These are phyloP conservation scores for Emericellopsis cladophorae DNA, from an alignment of 2,329 filamentous ascomycete species.

Conservation along the genomic window DNA sequence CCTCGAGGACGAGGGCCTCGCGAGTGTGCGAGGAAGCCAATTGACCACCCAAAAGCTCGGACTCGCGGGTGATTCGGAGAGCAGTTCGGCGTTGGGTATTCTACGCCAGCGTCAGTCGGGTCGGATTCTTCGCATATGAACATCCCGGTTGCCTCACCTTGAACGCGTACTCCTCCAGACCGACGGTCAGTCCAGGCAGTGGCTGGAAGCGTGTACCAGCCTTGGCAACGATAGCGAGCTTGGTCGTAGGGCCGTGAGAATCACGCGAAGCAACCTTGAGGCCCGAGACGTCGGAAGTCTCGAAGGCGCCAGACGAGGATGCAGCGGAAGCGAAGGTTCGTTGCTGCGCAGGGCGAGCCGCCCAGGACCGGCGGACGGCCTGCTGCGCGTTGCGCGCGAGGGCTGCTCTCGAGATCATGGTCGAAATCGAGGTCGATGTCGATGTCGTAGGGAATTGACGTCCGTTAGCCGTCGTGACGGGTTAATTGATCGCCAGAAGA, in stretches of 20 bases:
- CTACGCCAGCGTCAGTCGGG: slow-evolving; percentile 24
- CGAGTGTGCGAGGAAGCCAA: slow-evolving; percentile 80
- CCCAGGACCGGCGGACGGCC: slow-evolving; percentile 42
- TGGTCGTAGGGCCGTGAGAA: slow-evolving; percentile 75
- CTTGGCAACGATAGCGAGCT: slow-evolving; percentile 83
- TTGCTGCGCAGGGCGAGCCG: slow-evolving; percentile 37
- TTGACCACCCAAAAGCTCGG: slow-evolving; percentile 88
- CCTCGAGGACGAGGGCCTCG: slow-evolving; percentile 83
- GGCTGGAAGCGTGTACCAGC: slow-evolving; percentile 90
- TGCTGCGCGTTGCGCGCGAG: slow-evolving; percentile 46
- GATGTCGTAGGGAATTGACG: slow-evolving; percentile 43
- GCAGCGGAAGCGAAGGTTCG: slow-evolving; percentile 47
- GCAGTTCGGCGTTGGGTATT: slow-evolving; percentile 81
- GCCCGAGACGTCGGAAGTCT: slow-evolving; percentile 73
- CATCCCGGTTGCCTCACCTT: slow-evolving; percentile 47
- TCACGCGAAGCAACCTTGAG: slow-evolving; percentile 91
- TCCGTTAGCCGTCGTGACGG: slow-evolving; percentile 26
- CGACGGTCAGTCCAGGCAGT: slow-evolving; percentile 78
- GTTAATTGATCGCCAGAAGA: slow-evolving; percentile 25
- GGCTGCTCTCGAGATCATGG: slow-evolving; percentile 51
- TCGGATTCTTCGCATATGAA: background rate
- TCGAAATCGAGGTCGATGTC: slow-evolving; percentile 41
- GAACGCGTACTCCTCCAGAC: slow-evolving; percentile 91
- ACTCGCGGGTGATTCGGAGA: slow-evolving; percentile 85
- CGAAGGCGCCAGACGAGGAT: slow-evolving; percentile 62